Percentiles rank a stretch among this genome's conserved stretches.
Conservation (phyloP, 495 filamentous ascomycete species). For the Lasiosphaeris hirsuta region DNA sequence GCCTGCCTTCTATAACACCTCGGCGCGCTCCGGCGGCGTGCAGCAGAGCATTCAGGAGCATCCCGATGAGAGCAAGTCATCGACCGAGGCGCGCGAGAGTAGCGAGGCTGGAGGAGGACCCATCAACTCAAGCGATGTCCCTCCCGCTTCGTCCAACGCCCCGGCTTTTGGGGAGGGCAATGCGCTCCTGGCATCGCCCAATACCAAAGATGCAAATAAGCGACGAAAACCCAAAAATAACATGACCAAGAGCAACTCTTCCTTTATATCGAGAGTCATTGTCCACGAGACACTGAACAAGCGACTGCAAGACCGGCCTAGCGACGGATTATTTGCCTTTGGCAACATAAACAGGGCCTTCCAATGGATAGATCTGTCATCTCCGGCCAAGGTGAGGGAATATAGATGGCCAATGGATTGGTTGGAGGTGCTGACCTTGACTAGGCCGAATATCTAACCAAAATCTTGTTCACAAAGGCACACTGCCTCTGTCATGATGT, state of each 20-base stretch:
- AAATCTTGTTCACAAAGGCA: constrained; percentile 93
- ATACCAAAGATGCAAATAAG: constrained; percentile 72
- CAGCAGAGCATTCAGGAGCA: constrained; percentile 58
- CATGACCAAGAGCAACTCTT: constrained; percentile 95
- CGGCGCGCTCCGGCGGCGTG: constrained; percentile 36
- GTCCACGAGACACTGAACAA: constrained; percentile 77
- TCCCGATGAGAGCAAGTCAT: constrained; percentile 58
- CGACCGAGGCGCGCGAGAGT: constrained; percentile 52
- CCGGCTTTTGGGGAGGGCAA: constrained; percentile 90
- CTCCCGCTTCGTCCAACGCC: constrained; percentile 38
- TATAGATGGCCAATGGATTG: neutral
- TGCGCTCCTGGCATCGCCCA: constrained; percentile 56
- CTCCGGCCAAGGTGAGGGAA: constrained; percentile 50
- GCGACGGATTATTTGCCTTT: constrained; percentile 82
- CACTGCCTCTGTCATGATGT: constrained; percentile 95
- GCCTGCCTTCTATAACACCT: constrained; percentile 50
- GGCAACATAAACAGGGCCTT: constrained; percentile 93
- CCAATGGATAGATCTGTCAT: constrained; percentile 62
- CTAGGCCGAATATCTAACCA: constrained; percentile 82
- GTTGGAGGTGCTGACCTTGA: constrained; percentile 13
- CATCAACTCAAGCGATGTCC: constrained; percentile 39
- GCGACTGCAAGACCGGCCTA: constrained; percentile 69
- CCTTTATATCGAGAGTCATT: constrained; percentile 93
- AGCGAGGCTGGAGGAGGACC: constrained; percentile 42
- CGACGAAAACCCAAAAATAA: constrained; percentile 93